These are phyloP conservation scores for Pinus taeda DNA, from an alignment of 75 land plant species.

Conservation along the genomic window DNA sequence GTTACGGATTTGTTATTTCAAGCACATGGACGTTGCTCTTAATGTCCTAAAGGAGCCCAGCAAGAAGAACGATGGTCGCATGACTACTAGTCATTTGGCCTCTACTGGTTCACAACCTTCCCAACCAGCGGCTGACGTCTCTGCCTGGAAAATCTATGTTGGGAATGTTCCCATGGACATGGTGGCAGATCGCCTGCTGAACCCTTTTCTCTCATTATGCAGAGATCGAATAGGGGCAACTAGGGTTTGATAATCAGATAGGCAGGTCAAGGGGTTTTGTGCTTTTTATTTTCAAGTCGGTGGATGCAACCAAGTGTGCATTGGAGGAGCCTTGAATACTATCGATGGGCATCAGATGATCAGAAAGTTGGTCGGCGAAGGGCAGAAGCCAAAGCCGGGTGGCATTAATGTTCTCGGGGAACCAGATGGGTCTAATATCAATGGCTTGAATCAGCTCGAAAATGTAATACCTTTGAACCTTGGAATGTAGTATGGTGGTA, in stretches of 20 bases:
- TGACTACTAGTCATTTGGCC: constrained; percentile 85
- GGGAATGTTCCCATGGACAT: constrained; percentile 38
- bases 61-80: constrained; percentile 80
- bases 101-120: constrained; percentile 37
- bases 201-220: constrained; percentile 32
- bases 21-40: constrained; percentile 73
- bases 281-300: constrained; percentile 68
- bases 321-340: constrained; percentile 39
- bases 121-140: not conserved
- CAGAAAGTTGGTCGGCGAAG: constrained; percentile 42
- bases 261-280: constrained; percentile 69
- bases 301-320: constrained; percentile 51
- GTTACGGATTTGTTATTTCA: constrained; percentile 77
- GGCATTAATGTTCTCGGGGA: too few species aligned
- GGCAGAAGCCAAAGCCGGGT: not conserved
- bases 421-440: too few species aligned
- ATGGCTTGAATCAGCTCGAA: too few species aligned
- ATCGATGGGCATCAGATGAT: constrained; percentile 34
- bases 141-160: constrained; percentile 16
- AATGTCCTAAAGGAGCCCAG: constrained; percentile 73
- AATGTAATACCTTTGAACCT: too few species aligned
- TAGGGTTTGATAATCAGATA: constrained; percentile 69
- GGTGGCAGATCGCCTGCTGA: constrained; percentile 20
- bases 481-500: too few species aligned
- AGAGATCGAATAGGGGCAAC: constrained; percentile 74